phyloP scores from a whole-genome alignment of 768 basidiomycete genomes.

The Suillus weaverae region DNA sequence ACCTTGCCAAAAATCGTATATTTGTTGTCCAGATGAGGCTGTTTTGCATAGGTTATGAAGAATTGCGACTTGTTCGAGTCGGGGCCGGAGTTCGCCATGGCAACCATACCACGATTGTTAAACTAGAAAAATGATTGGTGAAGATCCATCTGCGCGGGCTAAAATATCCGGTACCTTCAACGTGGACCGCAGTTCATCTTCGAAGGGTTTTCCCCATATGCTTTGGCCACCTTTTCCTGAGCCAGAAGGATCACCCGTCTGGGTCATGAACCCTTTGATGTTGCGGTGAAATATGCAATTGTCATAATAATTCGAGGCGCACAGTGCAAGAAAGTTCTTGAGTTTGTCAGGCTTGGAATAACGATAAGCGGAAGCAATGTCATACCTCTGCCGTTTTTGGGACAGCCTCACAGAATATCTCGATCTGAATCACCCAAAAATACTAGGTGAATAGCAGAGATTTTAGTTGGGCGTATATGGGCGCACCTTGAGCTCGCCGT shows the following conservation, averaged over 20 bases:
- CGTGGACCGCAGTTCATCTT: constrained; percentile 91
- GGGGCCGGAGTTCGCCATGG: constrained; percentile 96
- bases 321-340: constrained; percentile 94
- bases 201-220: constrained; percentile 91
- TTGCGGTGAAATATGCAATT: constrained; percentile 88
- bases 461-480: background rate
- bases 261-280: constrained; percentile 95
- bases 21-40: constrained; percentile 91
- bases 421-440: constrained; percentile 57
- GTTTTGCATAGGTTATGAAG: constrained; percentile 89
- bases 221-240: constrained; percentile 96
- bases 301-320: constrained; percentile 87
- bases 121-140: constrained; percentile 54
- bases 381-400: constrained; percentile 93
- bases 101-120: constrained; percentile 90
- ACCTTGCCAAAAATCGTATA: constrained; percentile 96
- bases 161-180: constrained; percentile 63
- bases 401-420: constrained; percentile 95
- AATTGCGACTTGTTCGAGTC: constrained; percentile 94
- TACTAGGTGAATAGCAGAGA: background rate
- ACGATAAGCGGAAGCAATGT: background rate
- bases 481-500: constrained; percentile 89
- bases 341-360: background rate
- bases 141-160: background rate
- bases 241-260: constrained; percentile 87